Evolutionary conservation across 1,284 basidiomycete genomes (phyloP).

Genomic region (Entoloma clypeatum): DNA sequence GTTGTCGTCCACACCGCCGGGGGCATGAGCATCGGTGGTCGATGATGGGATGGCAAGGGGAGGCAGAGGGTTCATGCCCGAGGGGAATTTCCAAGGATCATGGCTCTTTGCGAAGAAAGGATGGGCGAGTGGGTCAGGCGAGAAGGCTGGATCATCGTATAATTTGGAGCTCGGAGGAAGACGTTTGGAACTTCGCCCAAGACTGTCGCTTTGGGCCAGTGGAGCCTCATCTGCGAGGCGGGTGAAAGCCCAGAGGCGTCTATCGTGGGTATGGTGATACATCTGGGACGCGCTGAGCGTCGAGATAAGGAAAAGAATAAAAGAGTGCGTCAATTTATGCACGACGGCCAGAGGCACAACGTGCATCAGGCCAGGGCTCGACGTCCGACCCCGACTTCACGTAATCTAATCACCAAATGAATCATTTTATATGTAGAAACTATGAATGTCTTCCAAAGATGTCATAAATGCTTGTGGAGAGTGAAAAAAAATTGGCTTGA

Average conservation of each 20-base stretch:
- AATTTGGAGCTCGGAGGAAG: constrained; percentile 15
- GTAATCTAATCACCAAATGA: no score
- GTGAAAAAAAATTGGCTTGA: no score
- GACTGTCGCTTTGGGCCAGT: constrained; percentile 7
- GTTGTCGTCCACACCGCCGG: constrained; percentile 24
- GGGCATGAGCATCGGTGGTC: constrained; percentile 31
- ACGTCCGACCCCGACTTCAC: no score
- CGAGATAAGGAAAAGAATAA: no score
- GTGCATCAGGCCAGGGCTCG: no score
- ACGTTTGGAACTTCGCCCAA: constrained; percentile 6
- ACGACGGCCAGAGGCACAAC: no score
- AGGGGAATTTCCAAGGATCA: constrained; percentile 24
- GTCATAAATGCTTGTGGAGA: no score
- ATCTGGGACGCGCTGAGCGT: no score
- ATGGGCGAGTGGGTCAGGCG: constrained; percentile 46
- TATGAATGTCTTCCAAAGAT: no score
- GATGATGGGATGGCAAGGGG: constrained; percentile 13
- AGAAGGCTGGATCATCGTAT: constrained; percentile 54
- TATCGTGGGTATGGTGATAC: constrained; percentile 15
- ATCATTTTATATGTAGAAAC: no score
- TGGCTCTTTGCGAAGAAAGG: constrained; percentile 36
- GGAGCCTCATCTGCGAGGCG: constrained; percentile 2
- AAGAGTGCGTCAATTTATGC: background rate
- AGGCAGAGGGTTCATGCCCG: constrained; percentile 6
- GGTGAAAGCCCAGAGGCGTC: background rate